A percentile compares a stretch with the other conserved stretches of the same genome.
phyloP scores from a whole-genome alignment of 768 basidiomycete genomes.

The Leccinellum luteum region DNA sequence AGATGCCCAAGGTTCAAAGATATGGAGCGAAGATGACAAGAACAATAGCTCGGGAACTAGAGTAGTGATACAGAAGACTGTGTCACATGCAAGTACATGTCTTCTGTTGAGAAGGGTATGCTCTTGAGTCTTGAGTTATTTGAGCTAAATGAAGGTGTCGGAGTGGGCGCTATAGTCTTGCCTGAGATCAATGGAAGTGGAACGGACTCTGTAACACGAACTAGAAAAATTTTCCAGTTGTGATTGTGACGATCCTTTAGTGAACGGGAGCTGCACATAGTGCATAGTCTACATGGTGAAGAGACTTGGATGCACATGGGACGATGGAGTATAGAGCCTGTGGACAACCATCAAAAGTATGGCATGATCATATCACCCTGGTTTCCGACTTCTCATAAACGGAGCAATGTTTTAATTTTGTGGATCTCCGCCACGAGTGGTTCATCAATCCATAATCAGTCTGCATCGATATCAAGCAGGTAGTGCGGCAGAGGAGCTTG shows the following conservation, averaged over 20 bases:
- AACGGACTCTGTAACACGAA: slow-evolving; percentile 37
- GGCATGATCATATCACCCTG: slow-evolving; percentile 40
- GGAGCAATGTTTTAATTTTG: background rate
- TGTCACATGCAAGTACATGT: background rate
- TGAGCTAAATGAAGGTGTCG: slow-evolving; percentile 43
- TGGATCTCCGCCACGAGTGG: background rate
- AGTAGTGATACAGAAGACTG: background rate
- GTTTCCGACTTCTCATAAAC: background rate
- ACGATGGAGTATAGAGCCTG: slow-evolving; percentile 28
- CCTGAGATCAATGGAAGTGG: slow-evolving; percentile 54
- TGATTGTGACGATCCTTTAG: slow-evolving; percentile 28
- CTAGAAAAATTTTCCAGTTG: slow-evolving; percentile 21
- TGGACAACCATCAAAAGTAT: slow-evolving; percentile 48
- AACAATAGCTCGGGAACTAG: background rate
- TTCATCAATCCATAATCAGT: background rate
- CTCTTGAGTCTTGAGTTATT: slow-evolving; percentile 35
- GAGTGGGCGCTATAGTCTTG: slow-evolving; percentile 53
- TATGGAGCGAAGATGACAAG: slow-evolving; percentile 6
- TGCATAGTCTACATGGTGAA: slow-evolving; percentile 23
- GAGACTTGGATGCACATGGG: slow-evolving; percentile 44
- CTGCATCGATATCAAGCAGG: background rate
- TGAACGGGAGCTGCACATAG: slow-evolving; percentile 3
- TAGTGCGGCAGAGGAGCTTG: background rate
- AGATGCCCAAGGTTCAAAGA: slow-evolving; percentile 32
- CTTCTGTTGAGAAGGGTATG: slow-evolving; percentile 28